A percentile compares a stretch with the other conserved stretches of the same genome.
Evolutionary conservation across 148 eudicot species (phyloP).

Genomic region (Simmondsia chinensis): DNA sequence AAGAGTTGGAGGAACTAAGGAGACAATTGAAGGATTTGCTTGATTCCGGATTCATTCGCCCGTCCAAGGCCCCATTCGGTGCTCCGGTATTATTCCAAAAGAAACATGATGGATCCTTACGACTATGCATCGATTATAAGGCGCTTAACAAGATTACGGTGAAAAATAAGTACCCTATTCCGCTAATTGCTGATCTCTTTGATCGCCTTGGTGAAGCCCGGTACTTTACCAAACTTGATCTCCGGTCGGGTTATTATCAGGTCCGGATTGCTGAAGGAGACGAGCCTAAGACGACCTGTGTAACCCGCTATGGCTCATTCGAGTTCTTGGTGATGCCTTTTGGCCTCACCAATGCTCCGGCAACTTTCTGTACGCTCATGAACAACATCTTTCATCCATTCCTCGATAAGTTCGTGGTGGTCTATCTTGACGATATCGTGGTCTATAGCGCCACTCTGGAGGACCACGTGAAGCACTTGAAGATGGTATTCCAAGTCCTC

Average conservation of each 20-base stretch:
- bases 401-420: conserved; percentile 4
- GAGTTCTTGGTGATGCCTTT: conserved; percentile 3
- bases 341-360: conserved; percentile 1
- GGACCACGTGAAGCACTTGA: not conserved
- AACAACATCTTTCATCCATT: not conserved
- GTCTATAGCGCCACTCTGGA: not conserved
- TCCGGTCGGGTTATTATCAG: no score
- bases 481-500: not conserved
- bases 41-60: not conserved
- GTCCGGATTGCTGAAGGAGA: no score
- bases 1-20: not conserved
- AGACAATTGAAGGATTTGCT: not conserved
- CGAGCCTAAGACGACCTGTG: not conserved
- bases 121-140: no score
- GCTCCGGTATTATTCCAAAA: no score
- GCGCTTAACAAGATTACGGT: not conserved
- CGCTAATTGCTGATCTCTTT: no score
- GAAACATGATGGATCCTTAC: no score
- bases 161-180: not conserved
- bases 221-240: no score
- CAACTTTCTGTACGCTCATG: conserved; percentile 7
- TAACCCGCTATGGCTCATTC: not conserved
- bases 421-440: conserved; percentile 1
- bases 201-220: no score
- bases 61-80: no score